phyloP scores from a whole-genome alignment of 306 rosid species.

The Acacia acuminata region DNA sequence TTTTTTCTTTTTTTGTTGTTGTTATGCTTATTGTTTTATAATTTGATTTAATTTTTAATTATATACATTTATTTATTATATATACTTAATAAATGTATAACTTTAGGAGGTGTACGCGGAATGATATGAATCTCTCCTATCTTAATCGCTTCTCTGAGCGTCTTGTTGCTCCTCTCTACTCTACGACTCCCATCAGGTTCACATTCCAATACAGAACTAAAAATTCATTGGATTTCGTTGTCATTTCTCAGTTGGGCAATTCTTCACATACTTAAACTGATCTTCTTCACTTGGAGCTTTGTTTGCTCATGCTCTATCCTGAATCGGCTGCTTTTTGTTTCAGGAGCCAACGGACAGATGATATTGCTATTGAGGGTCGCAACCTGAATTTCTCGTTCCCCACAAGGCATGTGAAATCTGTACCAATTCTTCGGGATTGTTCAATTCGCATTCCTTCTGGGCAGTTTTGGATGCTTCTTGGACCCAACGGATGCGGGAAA shows the following conservation, averaged over 20 bases:
- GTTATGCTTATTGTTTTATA: too few species aligned
- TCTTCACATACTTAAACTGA: conserved; percentile 25
- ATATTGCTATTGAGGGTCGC: conserved; percentile 61
- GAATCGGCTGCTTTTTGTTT: background rate
- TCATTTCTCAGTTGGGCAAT: conserved; percentile 35
- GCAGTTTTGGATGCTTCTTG: conserved; percentile 94
- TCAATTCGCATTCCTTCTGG: conserved; percentile 76
- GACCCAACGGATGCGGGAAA: conserved; percentile 90
- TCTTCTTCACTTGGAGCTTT: background rate
- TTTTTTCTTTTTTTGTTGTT: too few species aligned
- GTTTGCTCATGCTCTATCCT: background rate
- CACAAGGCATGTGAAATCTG: conserved; percentile 45
- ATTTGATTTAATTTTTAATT: too few species aligned
- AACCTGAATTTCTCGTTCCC: conserved; percentile 62
- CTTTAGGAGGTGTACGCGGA: background rate
- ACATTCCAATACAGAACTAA: background rate
- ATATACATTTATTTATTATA: too few species aligned
- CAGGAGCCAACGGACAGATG: conserved; percentile 45
- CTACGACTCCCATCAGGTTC: conserved; percentile 32
- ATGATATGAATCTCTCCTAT: conserved; percentile 45
- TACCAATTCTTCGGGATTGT: conserved; percentile 70
- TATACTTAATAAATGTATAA: too few species aligned
- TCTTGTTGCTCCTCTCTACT: conserved; percentile 44
- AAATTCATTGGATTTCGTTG: background rate
- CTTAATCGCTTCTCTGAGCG: conserved; percentile 35